Conservation (phyloP, 1,284 basidiomycete genomes). For the Cystobasidium slooffiae region DNA sequence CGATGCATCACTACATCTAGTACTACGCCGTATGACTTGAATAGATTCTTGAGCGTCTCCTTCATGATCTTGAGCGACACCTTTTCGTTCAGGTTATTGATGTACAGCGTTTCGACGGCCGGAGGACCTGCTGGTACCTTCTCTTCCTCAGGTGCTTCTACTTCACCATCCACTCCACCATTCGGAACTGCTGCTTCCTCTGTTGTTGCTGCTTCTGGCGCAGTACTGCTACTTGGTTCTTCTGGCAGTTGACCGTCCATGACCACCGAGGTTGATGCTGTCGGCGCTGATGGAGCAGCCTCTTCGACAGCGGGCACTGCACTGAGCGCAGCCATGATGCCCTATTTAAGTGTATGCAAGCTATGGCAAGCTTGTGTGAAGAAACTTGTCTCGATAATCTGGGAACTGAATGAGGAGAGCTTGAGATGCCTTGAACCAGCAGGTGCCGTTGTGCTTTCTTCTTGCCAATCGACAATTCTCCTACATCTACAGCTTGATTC, state of each 20-base stretch:
- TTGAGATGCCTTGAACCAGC: too few relatives aligned
- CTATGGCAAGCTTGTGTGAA: too few relatives aligned
- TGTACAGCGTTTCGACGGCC: conserved; percentile 84
- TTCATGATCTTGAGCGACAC: conserved; percentile 71
- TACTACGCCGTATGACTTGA: conserved; percentile 90
- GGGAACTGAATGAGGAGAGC: too few relatives aligned
- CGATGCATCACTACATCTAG: conserved; percentile 88
- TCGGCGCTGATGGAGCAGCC: conserved; percentile 23
- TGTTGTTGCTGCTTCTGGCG: conserved; percentile 13
- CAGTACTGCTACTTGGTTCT: conserved; percentile 11
- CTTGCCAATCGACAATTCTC: too few relatives aligned
- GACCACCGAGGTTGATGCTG: conserved; percentile 14
- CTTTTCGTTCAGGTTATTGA: conserved; percentile 97
- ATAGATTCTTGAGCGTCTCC: conserved; percentile 81
- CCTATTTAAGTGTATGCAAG: not conserved
- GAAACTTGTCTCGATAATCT: too few relatives aligned
- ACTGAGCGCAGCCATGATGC: conserved; percentile 29
- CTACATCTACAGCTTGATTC: not conserved
- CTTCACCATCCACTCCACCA: not conserved
- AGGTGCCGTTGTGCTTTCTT: too few relatives aligned
- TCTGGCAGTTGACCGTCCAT: conserved; percentile 18
- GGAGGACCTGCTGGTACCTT: conserved; percentile 52
- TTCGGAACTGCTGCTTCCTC: not conserved
- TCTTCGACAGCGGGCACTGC: conserved; percentile 18
- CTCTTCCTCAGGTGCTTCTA: conserved; percentile 1